A percentile compares a stretch with the other conserved stretches of the same genome.
Evolutionary conservation across 2,329 filamentous ascomycete species (phyloP).

Genomic region (Exophiala spinifera): DNA sequence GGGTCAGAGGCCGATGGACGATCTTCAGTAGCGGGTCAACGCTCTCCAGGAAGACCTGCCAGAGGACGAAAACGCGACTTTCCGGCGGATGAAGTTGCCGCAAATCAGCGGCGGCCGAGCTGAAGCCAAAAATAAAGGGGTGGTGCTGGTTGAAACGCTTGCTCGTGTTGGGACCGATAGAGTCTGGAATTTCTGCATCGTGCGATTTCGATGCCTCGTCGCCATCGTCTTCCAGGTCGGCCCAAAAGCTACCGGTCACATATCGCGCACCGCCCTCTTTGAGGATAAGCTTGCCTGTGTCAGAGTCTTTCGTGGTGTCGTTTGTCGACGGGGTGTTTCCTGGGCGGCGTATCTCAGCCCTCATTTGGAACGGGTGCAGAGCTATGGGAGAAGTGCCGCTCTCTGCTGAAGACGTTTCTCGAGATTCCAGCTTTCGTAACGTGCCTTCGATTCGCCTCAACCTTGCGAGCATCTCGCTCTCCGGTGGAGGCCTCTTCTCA

Average conservation of each 20-base stretch:
- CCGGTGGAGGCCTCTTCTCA: too few species aligned
- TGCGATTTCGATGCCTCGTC: constrained; percentile 3
- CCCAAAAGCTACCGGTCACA: constrained; percentile 61
- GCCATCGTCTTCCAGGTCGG: constrained; percentile 57
- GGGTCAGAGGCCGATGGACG: constrained; percentile 54
- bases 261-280: constrained; percentile 58
- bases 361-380: not conserved
- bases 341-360: too few species aligned
- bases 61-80: constrained; percentile 59
- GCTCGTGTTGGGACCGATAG: too few species aligned
- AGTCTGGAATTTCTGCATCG: too few species aligned
- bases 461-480: constrained; percentile 7
- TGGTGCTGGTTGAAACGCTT: not conserved
- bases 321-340: too few species aligned
- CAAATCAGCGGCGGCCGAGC: not conserved
- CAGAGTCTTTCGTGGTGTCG: too few species aligned
- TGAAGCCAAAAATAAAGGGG: not conserved
- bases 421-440: constrained; percentile 6
- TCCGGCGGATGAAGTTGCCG: constrained; percentile 23
- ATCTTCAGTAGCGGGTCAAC: constrained; percentile 62
- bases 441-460: constrained; percentile 10
- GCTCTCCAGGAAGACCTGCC: constrained; percentile 70
- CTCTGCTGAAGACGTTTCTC: not conserved
- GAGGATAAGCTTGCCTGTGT: constrained; percentile 52
- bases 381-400: too few species aligned